Conservation (phyloP, 495 filamentous ascomycete species). For the Pyrenula massariospora region DNA sequence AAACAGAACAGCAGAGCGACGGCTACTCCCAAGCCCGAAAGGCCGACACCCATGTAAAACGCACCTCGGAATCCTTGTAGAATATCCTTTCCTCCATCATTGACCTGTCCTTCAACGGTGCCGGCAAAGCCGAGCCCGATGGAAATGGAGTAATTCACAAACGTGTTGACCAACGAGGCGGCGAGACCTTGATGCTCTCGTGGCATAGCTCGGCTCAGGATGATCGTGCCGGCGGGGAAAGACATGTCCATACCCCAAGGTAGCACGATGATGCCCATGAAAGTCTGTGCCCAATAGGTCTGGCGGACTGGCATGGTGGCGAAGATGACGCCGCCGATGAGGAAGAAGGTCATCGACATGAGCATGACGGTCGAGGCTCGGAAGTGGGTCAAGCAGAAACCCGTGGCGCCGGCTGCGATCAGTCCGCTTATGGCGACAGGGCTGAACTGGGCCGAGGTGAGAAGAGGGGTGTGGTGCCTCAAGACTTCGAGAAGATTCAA, state of each 20-base stretch:
- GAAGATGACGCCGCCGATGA: conserved; percentile 27
- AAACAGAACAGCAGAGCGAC: conserved; percentile 5
- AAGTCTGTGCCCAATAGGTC: conserved; percentile 49
- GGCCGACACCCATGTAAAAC: conserved; percentile 44
- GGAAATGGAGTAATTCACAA: conserved; percentile 50
- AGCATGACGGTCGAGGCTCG: conserved; percentile 37
- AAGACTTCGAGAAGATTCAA: conserved; percentile 41
- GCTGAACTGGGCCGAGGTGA: conserved; percentile 32
- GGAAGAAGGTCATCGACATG: conserved; percentile 34
- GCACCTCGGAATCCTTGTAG: conserved; percentile 45
- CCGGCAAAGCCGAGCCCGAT: conserved; percentile 51
- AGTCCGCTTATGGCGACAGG: conserved; percentile 34
- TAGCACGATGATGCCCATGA: conserved; percentile 39
- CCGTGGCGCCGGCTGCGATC: conserved; percentile 35
- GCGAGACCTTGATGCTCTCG: conserved; percentile 53
- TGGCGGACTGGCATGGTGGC: conserved; percentile 36
- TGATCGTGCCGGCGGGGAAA: conserved; percentile 46
- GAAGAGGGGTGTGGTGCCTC: conserved; percentile 30
- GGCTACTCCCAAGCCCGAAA: conserved; percentile 31
- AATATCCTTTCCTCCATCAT: conserved; percentile 25
- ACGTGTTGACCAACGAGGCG: conserved; percentile 44
- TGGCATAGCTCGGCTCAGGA: conserved; percentile 44
- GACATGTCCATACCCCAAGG: conserved; percentile 52
- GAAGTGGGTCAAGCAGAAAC: conserved; percentile 27
- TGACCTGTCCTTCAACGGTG: conserved; percentile 41